Evolutionary conservation across 148 eudicot species (phyloP).

Genomic region (Silene latifolia): DNA sequence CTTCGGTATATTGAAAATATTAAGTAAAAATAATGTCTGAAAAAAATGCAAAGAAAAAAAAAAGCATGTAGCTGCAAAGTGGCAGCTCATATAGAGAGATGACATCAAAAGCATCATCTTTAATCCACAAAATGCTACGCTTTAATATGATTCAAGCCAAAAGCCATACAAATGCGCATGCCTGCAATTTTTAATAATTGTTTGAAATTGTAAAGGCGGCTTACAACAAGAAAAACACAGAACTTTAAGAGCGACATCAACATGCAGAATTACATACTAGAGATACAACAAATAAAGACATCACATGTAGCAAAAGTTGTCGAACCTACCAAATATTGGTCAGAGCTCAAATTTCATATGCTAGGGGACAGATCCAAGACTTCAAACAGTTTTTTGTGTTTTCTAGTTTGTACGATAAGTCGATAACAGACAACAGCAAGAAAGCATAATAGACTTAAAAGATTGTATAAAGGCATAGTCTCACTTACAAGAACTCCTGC

Average conservation of each 20-base stretch:
- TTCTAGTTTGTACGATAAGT: background rate
- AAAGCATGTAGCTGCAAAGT: too few species aligned
- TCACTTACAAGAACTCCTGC: slow-evolving; percentile 84
- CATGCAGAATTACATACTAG: background rate
- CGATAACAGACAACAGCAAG: background rate
- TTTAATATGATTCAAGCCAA: background rate
- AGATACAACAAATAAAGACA: background rate
- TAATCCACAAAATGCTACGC: background rate
- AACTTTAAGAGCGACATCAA: background rate
- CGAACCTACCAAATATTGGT: background rate
- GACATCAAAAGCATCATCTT: background rate
- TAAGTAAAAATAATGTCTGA: too few species aligned
- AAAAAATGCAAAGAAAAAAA: too few species aligned
- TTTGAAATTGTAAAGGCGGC: background rate
- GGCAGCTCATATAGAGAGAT: too few species aligned
- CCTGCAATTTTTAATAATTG: background rate
- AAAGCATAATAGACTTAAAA: background rate
- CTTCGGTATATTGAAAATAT: too few species aligned
- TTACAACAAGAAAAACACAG: background rate
- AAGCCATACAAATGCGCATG: background rate
- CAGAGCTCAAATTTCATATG: background rate
- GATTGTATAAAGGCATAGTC: background rate
- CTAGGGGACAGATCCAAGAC: background rate
- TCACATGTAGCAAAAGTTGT: background rate
- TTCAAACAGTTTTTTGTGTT: background rate